These are phyloP conservation scores for Schizosaccharomyces octosporus DNA, from an alignment of 805 yeast species.

Conservation along the genomic window DNA sequence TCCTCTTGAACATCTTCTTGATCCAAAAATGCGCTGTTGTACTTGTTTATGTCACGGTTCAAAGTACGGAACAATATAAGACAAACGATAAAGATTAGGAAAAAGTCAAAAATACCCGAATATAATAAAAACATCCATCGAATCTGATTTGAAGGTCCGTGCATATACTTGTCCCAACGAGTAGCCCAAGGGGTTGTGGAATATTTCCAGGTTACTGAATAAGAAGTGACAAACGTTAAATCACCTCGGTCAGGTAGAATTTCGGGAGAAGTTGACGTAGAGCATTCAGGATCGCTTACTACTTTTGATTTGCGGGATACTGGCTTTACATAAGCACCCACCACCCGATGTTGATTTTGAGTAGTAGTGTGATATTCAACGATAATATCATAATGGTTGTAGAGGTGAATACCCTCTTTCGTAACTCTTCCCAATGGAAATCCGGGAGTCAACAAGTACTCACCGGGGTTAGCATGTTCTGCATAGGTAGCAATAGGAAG, in stretches of 20 bases:
- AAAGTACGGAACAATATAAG: constrained; percentile 59
- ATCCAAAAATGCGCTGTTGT: constrained; percentile 71
- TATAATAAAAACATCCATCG: constrained; percentile 89
- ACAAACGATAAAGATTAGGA: constrained; percentile 51
- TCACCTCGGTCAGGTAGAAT: constrained; percentile 24
- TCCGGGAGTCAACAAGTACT: constrained; percentile 53
- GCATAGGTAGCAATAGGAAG: constrained; percentile 57
- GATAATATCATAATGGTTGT: constrained; percentile 57
- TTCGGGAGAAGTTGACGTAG: not conserved
- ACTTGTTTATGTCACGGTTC: constrained; percentile 61
- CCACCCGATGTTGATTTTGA: constrained; percentile 52
- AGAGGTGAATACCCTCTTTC: constrained; percentile 25
- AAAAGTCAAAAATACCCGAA: constrained; percentile 56
- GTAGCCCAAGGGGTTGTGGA: constrained; percentile 83
- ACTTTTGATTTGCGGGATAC: constrained; percentile 20
- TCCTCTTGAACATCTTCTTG: constrained; percentile 68
- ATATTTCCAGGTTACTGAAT: constrained; percentile 48
- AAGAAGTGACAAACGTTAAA: constrained; percentile 50
- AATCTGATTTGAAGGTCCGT: constrained; percentile 72
- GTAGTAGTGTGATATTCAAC: constrained; percentile 65
- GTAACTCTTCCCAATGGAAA: constrained; percentile 56
- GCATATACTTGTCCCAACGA: constrained; percentile 92
- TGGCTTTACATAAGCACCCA: constrained; percentile 66
- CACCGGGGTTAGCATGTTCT: constrained; percentile 30
- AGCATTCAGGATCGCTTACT: constrained; percentile 4